Evolutionary conservation across 768 basidiomycete genomes (phyloP), one percentile per base, ranked within the genome.

Genomic region (Collybia sp.): DNA sequence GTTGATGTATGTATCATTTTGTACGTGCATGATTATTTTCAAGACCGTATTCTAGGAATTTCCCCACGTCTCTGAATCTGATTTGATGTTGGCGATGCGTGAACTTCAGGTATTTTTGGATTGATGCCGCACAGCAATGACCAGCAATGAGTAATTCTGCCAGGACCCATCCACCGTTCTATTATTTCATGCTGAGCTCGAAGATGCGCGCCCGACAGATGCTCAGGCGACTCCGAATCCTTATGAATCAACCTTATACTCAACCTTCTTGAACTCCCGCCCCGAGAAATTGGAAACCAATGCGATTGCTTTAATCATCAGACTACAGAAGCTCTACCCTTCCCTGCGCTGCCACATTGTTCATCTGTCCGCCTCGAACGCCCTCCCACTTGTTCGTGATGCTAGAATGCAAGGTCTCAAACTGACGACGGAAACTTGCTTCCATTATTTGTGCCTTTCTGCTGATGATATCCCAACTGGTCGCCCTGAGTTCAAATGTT

Each of bases 361-460:
- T 39, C 95, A 99, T 66, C 81, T 99, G 42, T 93, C 93, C 43
- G 87, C 94, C 4, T 75, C 93, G 4, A 70, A 76, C 16, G 91
- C 93, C 5, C 77, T 99, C 15, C 88, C 85, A 2, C 53, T 80
- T 33, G 81, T 98, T 49, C 79, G 80, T 35, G 71, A 77, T 40
- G 93, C 93, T 3, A 82, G 74, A 55, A 61, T 69, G 1, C 67
- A 77, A 1, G 81, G 85, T 0, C 64, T 81, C 30, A 82, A 83
- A 8, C 68, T 99, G 43, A 92, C 93, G 0, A 90, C 93, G 42
- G 95, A 99, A 72, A 99, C 95, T 1, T 97, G 94, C 65, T 97
- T 95, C 68, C 95, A 99, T 65, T 99, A 99, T 68, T 80, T 97
- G 16, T 82, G 82, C 54, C 78, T 96, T 6, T 70, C 77, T 34